These are phyloP conservation scores for Persicaria maculosa DNA, from an alignment of 148 eudicot species.

Conservation along the genomic window DNA sequence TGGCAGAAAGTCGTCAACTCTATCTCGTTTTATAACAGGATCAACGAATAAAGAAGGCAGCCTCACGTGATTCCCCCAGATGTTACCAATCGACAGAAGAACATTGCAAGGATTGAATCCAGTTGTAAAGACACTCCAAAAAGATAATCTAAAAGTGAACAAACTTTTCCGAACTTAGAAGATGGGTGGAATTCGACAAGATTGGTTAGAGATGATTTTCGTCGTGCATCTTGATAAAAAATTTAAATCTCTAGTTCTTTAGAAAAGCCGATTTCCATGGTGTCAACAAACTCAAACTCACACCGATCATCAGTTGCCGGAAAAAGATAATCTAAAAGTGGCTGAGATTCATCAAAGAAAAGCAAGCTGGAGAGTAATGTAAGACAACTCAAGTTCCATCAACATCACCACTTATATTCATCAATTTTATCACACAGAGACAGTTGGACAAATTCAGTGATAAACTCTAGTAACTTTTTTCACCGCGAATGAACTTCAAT, in stretches of 20 bases:
- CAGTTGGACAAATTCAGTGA: neutral
- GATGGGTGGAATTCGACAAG: too few species aligned
- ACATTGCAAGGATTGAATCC: neutral
- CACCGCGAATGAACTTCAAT: too few species aligned
- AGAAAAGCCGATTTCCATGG: too few species aligned
- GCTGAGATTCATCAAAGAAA: conserved; percentile 5
- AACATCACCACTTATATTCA: neutral
- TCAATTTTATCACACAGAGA: neutral
- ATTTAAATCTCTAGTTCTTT: too few species aligned
- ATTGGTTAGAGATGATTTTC: too few species aligned
- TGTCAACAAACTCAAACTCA: too few species aligned
- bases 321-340: neutral
- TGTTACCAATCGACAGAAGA: neutral
- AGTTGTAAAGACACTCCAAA: neutral
- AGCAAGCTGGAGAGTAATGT: neutral
- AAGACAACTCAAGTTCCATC: neutral
- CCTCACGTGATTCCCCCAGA: neutral
- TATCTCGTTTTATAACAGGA: too few species aligned
- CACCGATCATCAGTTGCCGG: too few species aligned
- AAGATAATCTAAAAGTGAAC: neutral
- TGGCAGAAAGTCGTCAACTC: too few species aligned
- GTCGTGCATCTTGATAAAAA: too few species aligned
- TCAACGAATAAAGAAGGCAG: neutral
- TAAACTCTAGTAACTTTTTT: too few species aligned
- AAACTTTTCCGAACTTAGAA: too few species aligned